Percentiles rank a stretch among this genome's conserved stretches.
Conservation (phyloP, 305 asterid genomes). For the Rubia balearica region DNA sequence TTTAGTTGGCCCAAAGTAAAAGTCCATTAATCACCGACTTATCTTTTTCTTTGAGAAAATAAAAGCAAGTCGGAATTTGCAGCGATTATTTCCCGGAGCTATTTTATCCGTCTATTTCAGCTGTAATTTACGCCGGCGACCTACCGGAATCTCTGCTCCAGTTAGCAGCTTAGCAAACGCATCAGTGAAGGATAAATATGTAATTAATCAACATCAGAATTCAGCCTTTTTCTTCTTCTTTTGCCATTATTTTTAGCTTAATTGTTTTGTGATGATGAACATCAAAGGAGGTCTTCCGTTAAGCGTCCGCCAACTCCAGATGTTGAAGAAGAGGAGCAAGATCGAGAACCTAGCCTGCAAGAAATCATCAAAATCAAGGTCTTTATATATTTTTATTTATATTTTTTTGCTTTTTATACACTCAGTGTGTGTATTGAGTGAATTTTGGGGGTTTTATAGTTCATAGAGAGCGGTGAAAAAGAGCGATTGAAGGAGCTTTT, state of each 20-base stretch:
- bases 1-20: not conserved
- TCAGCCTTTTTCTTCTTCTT: not conserved
- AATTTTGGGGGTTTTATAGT: constrained; percentile 22
- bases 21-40: too few relatives aligned
- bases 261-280: not conserved
- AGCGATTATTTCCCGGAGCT: too few relatives aligned
- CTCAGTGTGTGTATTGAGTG: not conserved
- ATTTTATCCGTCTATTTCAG: too few relatives aligned
- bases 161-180: not conserved
- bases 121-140: too few relatives aligned
- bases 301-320: constrained; percentile 61
- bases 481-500: constrained; percentile 58
- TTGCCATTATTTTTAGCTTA: not conserved
- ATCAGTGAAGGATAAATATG: constrained; percentile 10
- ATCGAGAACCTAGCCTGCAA: constrained; percentile 43
- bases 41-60: too few relatives aligned
- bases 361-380: constrained; percentile 51
- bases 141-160: too few relatives aligned
- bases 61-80: too few relatives aligned
- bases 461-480: constrained; percentile 50
- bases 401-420: not conserved
- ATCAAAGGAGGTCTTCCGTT: constrained; percentile 49
- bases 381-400: not conserved
- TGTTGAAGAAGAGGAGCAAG: constrained; percentile 41
- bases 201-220: constrained; percentile 4